phyloP scores from a whole-genome alignment of 2,329 filamentous ascomycete genomes.

The Epicoccum sorghinum region DNA sequence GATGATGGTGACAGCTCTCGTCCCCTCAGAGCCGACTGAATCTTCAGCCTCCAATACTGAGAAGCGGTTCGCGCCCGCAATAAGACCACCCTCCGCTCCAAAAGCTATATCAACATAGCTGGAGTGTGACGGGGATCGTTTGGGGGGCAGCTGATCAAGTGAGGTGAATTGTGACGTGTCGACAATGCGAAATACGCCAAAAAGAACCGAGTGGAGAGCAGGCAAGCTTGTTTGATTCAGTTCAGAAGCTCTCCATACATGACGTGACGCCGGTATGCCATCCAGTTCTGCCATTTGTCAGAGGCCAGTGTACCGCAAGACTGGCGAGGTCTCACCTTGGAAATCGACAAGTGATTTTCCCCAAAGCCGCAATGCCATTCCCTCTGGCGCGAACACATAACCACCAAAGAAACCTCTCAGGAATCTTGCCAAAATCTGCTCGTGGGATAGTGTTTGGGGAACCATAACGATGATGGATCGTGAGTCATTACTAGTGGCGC shows the following conservation, averaged over 20 bases:
- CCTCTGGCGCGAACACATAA: too few relatives aligned
- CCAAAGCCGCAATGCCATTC: too few relatives aligned
- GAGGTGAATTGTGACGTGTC: neutral
- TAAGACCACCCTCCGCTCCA: constrained; percentile 2
- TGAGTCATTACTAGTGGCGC: too few relatives aligned
- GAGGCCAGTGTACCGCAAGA: neutral
- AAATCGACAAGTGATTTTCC: constrained; percentile 2
- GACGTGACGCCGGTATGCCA: neutral
- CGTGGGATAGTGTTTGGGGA: too few relatives aligned
- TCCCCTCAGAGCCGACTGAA: neutral
- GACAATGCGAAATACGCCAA: neutral
- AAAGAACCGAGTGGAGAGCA: neutral
- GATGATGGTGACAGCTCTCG: neutral
- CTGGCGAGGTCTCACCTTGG: neutral
- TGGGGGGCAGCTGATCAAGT: neutral
- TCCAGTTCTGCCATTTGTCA: neutral
- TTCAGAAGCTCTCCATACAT: neutral
- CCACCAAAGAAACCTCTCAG: too few relatives aligned
- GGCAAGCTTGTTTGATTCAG: neutral
- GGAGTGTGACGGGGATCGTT: too few relatives aligned
- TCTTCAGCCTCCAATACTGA: neutral
- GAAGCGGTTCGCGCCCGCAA: constrained; percentile 16
- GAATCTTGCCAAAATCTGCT: too few relatives aligned
- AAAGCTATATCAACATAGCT: constrained; percentile 11
- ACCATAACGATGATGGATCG: too few relatives aligned